These are phyloP conservation scores for Incumbomyces delicatus DNA, from an alignment of 2,329 filamentous ascomycete genomes.

Conservation along the genomic window DNA sequence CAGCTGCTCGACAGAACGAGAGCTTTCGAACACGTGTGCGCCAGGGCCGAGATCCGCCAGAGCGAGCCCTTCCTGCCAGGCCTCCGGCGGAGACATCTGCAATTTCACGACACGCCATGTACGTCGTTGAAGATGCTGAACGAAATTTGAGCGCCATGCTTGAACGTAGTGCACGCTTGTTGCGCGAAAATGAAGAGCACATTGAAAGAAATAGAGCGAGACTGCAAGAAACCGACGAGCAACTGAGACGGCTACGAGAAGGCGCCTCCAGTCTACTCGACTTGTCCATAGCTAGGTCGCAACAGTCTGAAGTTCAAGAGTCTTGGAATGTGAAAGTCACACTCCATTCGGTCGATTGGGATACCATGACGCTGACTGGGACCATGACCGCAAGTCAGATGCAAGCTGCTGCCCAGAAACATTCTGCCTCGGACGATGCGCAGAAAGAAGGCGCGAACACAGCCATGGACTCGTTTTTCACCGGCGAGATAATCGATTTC, in stretches of 20 bases:
- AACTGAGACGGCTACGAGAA: not conserved
- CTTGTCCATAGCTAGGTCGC: not conserved
- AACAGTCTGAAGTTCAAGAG: not conserved
- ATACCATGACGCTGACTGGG: constrained; percentile 52
- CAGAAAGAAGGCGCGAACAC: constrained; percentile 21
- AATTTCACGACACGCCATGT: not conserved
- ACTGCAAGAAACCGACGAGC: not conserved
- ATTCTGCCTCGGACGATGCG: not conserved
- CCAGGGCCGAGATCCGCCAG: not conserved
- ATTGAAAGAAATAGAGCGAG: not conserved
- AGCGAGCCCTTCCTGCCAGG: not conserved
- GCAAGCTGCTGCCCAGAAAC: not conserved
- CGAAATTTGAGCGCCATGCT: not conserved
- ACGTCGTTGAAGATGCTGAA: not conserved
- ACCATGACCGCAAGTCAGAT: constrained; percentile 65
- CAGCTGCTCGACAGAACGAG: not conserved
- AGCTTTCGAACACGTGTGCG: not conserved
- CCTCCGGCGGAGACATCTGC: not conserved
- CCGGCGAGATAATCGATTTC: constrained; percentile 61
- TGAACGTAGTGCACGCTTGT: not conserved
- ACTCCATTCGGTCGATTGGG: constrained; percentile 52
- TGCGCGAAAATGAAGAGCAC: not conserved
- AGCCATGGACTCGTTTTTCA: constrained; percentile 55
- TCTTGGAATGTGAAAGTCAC: constrained; percentile 58
- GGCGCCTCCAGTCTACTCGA: not conserved